Conservation (phyloP, 129 eudicot species). For the Smallanthus sonchifolius region DNA sequence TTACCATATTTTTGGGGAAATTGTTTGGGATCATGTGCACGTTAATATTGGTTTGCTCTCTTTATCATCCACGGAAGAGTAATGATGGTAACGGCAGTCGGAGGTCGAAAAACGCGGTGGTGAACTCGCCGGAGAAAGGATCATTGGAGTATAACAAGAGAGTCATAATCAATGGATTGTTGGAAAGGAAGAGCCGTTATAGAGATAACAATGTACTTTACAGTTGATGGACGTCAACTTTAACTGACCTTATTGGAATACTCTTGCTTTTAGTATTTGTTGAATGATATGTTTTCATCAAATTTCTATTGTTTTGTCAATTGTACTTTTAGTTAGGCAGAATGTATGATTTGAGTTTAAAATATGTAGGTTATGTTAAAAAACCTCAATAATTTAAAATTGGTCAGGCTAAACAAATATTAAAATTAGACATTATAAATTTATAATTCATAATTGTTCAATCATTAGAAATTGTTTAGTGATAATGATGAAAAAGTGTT, state of each 20-base stretch:
- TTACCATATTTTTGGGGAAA: constrained; percentile 38
- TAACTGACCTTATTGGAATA: background rate
- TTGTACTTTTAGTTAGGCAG: background rate
- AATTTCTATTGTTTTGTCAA: background rate
- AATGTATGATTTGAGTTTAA: background rate
- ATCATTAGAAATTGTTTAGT: no score
- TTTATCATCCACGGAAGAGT: constrained; percentile 15
- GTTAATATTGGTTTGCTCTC: constrained; percentile 18
- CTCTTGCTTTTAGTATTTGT: background rate
- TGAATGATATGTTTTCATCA: background rate
- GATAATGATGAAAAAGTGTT: no score
- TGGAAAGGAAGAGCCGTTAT: constrained; percentile 38
- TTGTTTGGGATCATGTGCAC: constrained; percentile 37
- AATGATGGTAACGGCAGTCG: background rate
- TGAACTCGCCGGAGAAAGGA: constrained; percentile 27
- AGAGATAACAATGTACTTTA: constrained; percentile 18
- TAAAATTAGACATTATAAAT: no score
- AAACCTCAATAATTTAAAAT: no score
- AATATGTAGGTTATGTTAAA: no score
- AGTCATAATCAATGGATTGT: constrained; percentile 37
- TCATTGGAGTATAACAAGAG: constrained; percentile 30
- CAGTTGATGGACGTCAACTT: constrained; percentile 14
- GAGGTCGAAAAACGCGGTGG: background rate
- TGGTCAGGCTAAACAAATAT: no score
- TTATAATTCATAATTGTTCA: no score